Conservation (phyloP, 768 basidiomycete species). For the Kwoniella dendrophila region DNA sequence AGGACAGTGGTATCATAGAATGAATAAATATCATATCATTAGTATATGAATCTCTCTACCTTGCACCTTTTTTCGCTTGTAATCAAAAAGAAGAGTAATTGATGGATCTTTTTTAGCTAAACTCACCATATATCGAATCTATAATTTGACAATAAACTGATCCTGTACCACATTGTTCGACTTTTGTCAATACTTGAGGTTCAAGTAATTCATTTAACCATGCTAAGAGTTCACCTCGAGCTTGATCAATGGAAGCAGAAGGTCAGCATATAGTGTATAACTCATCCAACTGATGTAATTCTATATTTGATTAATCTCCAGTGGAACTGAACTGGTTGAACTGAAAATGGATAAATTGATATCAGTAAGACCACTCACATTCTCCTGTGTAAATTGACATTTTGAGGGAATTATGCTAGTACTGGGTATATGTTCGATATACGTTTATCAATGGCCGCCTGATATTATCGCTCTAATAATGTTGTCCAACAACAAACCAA, state of each 20-base stretch:
- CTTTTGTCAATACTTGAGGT: constrained; percentile 78
- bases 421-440: no score
- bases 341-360: no score
- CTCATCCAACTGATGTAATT: not conserved
- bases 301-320: no score
- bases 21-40: not conserved
- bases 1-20: not conserved
- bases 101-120: not conserved
- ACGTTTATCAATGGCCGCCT: no score
- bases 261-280: not conserved
- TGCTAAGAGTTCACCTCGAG: constrained; percentile 72
- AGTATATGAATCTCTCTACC: no score
- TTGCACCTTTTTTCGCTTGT: no score
- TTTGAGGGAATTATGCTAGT: no score
- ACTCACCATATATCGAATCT: constrained; percentile 88
- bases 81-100: no score
- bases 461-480: no score
- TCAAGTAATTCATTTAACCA: constrained; percentile 91
- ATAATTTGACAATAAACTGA: constrained; percentile 93
- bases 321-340: no score
- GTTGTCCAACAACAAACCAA: not conserved
- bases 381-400: constrained; percentile 49
- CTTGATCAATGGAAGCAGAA: constrained; percentile 19
- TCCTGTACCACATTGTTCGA: constrained; percentile 75
- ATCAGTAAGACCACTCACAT: constrained; percentile 34